Percentiles rank a stretch among this genome's conserved stretches.
These are phyloP conservation scores for Chrysoporthe deuterocubensis DNA, from an alignment of 2,329 filamentous ascomycete genomes.

Conservation along the genomic window DNA sequence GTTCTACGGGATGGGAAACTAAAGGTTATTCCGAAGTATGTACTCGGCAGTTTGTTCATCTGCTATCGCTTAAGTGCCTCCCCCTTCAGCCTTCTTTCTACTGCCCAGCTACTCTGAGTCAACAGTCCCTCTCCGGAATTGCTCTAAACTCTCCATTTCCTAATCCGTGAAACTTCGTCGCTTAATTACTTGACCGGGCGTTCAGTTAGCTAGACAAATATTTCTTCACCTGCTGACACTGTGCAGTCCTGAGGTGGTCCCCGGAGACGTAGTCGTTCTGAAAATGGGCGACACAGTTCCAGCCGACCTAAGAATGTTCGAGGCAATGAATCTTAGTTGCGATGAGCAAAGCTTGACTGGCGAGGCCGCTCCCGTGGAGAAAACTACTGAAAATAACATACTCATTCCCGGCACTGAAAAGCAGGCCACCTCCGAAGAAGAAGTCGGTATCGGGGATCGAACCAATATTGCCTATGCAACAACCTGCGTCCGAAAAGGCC, in stretches of 20 bases:
- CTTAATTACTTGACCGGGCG: not conserved
- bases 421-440: constrained; percentile 46
- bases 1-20: constrained; percentile 64
- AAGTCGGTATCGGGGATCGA: constrained; percentile 71
- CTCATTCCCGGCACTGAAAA: constrained; percentile 50
- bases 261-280: constrained; percentile 71
- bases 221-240: constrained; percentile 17
- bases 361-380: constrained; percentile 74
- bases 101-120: too few relatives aligned
- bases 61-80: not conserved
- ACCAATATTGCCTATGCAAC: constrained; percentile 78
- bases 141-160: too few relatives aligned
- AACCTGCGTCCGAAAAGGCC: constrained; percentile 73
- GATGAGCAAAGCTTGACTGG: constrained; percentile 80
- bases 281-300: constrained; percentile 77
- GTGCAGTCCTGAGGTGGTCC: constrained; percentile 64
- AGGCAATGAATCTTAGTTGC: constrained; percentile 78
- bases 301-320: constrained; percentile 71
- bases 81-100: not conserved
- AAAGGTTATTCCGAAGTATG: constrained; percentile 61
- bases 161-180: not conserved
- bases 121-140: too few relatives aligned
- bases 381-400: constrained; percentile 59
- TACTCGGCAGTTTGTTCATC: constrained; percentile 25
- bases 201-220: not conserved